Evolutionary conservation across 129 eudicot species (phyloP).

Genomic region (Sambucus nigra): DNA sequence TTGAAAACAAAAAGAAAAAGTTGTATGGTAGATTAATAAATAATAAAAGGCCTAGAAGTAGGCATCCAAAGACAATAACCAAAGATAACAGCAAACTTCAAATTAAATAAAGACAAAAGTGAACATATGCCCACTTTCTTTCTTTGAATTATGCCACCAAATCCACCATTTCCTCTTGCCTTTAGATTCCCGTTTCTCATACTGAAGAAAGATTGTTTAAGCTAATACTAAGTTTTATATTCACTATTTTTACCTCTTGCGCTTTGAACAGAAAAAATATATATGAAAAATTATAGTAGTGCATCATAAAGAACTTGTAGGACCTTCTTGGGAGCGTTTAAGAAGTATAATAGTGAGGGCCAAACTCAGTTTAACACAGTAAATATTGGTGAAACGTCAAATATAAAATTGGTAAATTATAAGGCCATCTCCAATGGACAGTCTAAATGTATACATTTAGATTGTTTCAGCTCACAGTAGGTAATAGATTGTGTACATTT

Average conservation of each 20-base stretch:
- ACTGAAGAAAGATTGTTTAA: not conserved
- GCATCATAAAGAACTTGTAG: not conserved
- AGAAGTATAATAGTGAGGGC: too few species aligned
- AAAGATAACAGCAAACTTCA: not conserved
- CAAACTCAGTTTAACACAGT: too few species aligned
- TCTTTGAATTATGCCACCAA: conserved; percentile 18
- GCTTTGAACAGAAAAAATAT: too few species aligned
- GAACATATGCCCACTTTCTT: not conserved
- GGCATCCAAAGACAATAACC: not conserved
- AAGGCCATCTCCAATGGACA: too few species aligned
- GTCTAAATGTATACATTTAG: too few species aligned
- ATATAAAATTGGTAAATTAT: too few species aligned
- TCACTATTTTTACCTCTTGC: too few species aligned
- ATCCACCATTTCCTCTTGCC: conserved; percentile 16
- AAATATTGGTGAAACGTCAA: too few species aligned
- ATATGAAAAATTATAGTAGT: too few species aligned
- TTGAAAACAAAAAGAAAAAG: not conserved
- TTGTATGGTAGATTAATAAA: not conserved
- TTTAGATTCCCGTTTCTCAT: conserved; percentile 1
- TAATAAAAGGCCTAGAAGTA: not conserved
- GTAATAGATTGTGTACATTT: too few species aligned
- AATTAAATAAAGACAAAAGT: not conserved
- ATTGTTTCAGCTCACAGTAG: too few species aligned
- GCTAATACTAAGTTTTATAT: not conserved
- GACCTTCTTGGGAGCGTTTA: not conserved